Base-by-base conservation (phyloP, 1,284 basidiomycete species). In the Melampsora larici-populina region DNA sequence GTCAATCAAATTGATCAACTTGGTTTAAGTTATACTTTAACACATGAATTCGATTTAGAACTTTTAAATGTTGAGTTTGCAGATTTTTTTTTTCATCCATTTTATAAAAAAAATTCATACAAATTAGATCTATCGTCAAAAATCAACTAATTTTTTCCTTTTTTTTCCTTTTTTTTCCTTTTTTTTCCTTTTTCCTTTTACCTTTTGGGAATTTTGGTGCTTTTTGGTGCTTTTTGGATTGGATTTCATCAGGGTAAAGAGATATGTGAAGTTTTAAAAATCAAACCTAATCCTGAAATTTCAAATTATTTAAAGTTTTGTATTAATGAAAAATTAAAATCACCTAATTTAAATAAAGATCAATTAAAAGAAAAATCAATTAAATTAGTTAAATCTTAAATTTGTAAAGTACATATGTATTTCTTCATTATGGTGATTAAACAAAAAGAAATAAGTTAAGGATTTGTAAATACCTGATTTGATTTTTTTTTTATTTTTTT, bases 181-280 rank as follows among this genome's bases (percentile, higher is more conserved):
- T 18, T 21, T 40, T 64, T 24, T 6, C 36, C 15, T 17, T 58
- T 15, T 36, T 18, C 29, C 11, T 40, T 18, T 9, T 24, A 0
- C 7, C n/a, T n/a, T n/a, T n/a, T n/a, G n/a, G n/a, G n/a, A n/a
- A n/a, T n/a, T n/a, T n/a, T n/a, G n/a, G n/a, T n/a, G n/a, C 11
- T 2, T 24, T 60, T 60, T n/a, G 55, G 1, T n/a, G 3, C 4
- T 60, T n/a, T 29, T 60, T 60, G 8, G 3, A 6, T 3, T 26
- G 18, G 51, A n/a, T n/a, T n/a, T 36, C n/a, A 13, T 51, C 13
- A 75, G 73, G 73, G 73, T 15, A 75, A 75, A 67, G 73, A 75
- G 26, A 75, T 75, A 0, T 75, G 73, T 62, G 43, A 68, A 62
- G 3, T 75, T 2, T 67, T 75, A n/a, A 36, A 33, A n/a, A 75